Evolutionary conservation across 331 rosid species (phyloP).

Genomic region (Malus hybrid): DNA sequence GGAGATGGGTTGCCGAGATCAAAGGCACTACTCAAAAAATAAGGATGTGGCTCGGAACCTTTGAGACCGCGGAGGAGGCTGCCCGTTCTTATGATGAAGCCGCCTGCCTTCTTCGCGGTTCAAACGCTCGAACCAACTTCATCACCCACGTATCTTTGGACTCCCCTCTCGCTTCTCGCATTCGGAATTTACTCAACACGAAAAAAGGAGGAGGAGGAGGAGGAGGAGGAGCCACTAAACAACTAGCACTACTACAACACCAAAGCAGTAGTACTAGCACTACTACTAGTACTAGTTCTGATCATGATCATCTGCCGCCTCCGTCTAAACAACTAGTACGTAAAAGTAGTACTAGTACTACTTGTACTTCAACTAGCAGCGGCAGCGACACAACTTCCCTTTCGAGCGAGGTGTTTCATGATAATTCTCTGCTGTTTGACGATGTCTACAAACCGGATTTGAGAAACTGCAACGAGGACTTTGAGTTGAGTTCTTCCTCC

Average conservation of each 20-base stretch:
- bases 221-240: constrained; percentile 5
- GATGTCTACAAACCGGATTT: constrained; percentile 65
- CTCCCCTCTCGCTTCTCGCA: constrained; percentile 81
- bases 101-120: constrained; percentile 88
- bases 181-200: constrained; percentile 52
- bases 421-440: constrained; percentile 21
- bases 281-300: not conserved
- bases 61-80: constrained; percentile 91
- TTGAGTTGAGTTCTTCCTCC: constrained; percentile 9
- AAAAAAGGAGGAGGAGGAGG: constrained; percentile 23
- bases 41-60: constrained; percentile 99
- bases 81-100: constrained; percentile 96
- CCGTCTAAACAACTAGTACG: not conserved
- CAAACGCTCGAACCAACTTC: constrained; percentile 85
- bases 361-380: constrained; percentile 1
- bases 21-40: constrained; percentile 86
- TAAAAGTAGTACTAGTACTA: not conserved
- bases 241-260: constrained; percentile 11
- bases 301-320: not conserved
- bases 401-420: constrained; percentile 13
- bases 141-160: constrained; percentile 57
- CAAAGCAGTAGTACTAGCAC: constrained; percentile 6
- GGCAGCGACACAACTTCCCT: not conserved
- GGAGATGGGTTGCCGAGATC: constrained; percentile 98
- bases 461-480: constrained; percentile 36